Evolutionary conservation across 768 basidiomycete species (phyloP).

Genomic region (Phylloporus sp.): DNA sequence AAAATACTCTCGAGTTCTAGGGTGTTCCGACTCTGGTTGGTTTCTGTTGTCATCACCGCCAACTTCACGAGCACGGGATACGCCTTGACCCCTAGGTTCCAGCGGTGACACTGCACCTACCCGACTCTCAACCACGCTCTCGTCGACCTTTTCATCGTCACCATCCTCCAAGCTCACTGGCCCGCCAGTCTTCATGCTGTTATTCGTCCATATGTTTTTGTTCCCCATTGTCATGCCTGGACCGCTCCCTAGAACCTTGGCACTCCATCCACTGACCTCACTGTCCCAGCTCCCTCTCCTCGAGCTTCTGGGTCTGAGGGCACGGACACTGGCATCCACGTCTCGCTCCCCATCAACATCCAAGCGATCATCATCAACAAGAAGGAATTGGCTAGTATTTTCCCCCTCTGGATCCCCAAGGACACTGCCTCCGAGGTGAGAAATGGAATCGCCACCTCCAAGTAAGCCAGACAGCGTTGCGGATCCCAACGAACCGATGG

Average conservation of each 20-base stretch:
- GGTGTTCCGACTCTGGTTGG: slow-evolving; percentile 1
- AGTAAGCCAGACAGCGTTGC: slow-evolving; percentile 46
- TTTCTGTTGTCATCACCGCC: slow-evolving; percentile 5
- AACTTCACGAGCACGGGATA: background rate
- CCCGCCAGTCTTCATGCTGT: slow-evolving; percentile 54
- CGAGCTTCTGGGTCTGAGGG: slow-evolving; percentile 81
- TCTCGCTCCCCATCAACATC: slow-evolving; percentile 53
- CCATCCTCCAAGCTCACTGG: slow-evolving; percentile 45
- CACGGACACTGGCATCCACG: slow-evolving; percentile 82
- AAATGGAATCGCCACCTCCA: slow-evolving; percentile 56
- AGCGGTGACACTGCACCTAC: slow-evolving; percentile 7
- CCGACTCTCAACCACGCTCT: slow-evolving; percentile 14
- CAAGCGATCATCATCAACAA: slow-evolving; percentile 62
- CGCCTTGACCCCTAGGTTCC: slow-evolving; percentile 7
- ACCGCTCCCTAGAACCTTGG: slow-evolving; percentile 47
- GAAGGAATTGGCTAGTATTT: slow-evolving; percentile 60
- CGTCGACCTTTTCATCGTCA: slow-evolving; percentile 30
- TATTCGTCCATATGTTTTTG: slow-evolving; percentile 56
- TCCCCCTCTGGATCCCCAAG: slow-evolving; percentile 50
- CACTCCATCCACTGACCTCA: slow-evolving; percentile 84
- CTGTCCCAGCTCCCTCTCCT: slow-evolving; percentile 91
- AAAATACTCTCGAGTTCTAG: slow-evolving; percentile 4
- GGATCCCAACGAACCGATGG: slow-evolving; percentile 41
- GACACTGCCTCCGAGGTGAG: slow-evolving; percentile 64
- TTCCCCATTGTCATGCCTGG: slow-evolving; percentile 45